Percentiles rank a stretch among this genome's conserved stretches.
Evolutionary conservation across 2,329 filamentous ascomycete species (phyloP).

Genomic region (Zymoseptoria crescenta): DNA sequence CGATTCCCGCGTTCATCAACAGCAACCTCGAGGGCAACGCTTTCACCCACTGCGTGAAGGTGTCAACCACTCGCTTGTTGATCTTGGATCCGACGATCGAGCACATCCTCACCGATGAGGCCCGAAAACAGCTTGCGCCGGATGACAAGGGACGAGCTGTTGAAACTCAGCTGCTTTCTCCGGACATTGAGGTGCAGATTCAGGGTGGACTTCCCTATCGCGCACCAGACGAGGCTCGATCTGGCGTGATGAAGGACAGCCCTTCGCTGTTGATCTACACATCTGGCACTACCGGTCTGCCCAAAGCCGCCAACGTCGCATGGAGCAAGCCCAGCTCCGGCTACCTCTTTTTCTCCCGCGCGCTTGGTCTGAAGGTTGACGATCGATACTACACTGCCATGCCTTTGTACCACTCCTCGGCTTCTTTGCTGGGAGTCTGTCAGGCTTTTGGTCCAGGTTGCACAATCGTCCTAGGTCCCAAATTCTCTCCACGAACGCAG

Average conservation of each 20-base stretch:
- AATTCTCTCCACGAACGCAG: slow-evolving; percentile 70
- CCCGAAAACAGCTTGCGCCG: slow-evolving; percentile 37
- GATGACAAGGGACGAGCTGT: slow-evolving; percentile 40
- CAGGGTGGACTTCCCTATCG: slow-evolving; percentile 18
- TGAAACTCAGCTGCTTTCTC: slow-evolving; percentile 59
- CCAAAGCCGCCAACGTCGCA: slow-evolving; percentile 48
- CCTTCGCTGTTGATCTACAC: slow-evolving; percentile 45
- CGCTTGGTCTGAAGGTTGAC: slow-evolving; percentile 59
- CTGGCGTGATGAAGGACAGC: slow-evolving; percentile 31
- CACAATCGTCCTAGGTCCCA: slow-evolving; percentile 64
- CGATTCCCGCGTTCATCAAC: slow-evolving; percentile 78
- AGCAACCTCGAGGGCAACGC: slow-evolving; percentile 69
- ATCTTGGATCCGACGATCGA: slow-evolving; percentile 58
- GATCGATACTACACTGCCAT: slow-evolving; percentile 81
- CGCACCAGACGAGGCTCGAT: slow-evolving; percentile 26
- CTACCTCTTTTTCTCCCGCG: slow-evolving; percentile 16
- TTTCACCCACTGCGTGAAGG: slow-evolving; percentile 64
- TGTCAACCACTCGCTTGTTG: slow-evolving; percentile 58
- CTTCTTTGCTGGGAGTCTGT: slow-evolving; percentile 60
- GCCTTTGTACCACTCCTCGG: slow-evolving; percentile 83
- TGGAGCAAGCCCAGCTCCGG: slow-evolving; percentile 27
- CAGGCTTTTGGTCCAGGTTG: slow-evolving; percentile 47
- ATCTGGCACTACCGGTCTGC: slow-evolving; percentile 75
- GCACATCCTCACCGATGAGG: slow-evolving; percentile 50
- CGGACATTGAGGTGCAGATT: slow-evolving; percentile 44